A percentile compares a stretch with the other conserved stretches of the same genome.
These are phyloP conservation scores for Strobilomyces echinocephalus DNA, from an alignment of 768 basidiomycete genomes.

Conservation along the genomic window DNA sequence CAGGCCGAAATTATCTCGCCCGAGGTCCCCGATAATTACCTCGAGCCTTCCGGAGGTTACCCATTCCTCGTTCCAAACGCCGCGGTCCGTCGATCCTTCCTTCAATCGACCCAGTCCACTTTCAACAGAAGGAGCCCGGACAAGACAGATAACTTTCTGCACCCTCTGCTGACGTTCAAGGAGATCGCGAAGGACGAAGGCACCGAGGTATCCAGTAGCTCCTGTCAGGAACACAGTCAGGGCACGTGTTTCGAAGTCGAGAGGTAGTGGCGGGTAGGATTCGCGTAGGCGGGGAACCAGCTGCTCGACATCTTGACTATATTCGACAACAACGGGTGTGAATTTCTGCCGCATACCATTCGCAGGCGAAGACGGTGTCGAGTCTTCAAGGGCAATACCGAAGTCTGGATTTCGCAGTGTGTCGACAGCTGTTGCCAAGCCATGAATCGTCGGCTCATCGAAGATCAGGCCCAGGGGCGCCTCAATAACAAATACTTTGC, in stretches of 20 bases:
- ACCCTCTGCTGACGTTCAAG: slow-evolving; percentile 59
- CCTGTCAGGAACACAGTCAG: slow-evolving; percentile 92
- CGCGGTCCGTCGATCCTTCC: slow-evolving; percentile 69
- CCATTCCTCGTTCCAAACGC: slow-evolving; percentile 90
- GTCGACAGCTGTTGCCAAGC: slow-evolving; percentile 75
- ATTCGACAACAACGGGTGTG: slow-evolving; percentile 45
- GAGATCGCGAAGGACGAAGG: slow-evolving; percentile 82
- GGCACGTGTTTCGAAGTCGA: slow-evolving; percentile 47
- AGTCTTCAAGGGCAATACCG: slow-evolving; percentile 49
- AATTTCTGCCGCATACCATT: slow-evolving; percentile 15
- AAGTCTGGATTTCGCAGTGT: slow-evolving; percentile 72
- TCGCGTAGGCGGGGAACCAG: slow-evolving; percentile 55
- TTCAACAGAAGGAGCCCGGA: slow-evolving; percentile 62
- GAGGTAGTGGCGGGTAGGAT: slow-evolving; percentile 57
- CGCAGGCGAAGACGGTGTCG: slow-evolving; percentile 16
- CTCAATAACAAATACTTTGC: slow-evolving; percentile 85
- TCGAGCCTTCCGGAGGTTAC: slow-evolving; percentile 60
- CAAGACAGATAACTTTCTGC: slow-evolving; percentile 86
- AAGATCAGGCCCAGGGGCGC: slow-evolving; percentile 92
- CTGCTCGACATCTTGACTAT: slow-evolving; percentile 71
- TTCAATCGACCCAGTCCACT: slow-evolving; percentile 66
- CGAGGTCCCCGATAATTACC: slow-evolving; percentile 81
- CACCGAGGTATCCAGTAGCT: slow-evolving; percentile 94
- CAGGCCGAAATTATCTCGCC: slow-evolving; percentile 70
- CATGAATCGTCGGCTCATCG: slow-evolving; percentile 79